Base-by-base conservation (phyloP, 2,329 filamentous ascomycete genomes). In the Trichoderma koningii region DNA sequence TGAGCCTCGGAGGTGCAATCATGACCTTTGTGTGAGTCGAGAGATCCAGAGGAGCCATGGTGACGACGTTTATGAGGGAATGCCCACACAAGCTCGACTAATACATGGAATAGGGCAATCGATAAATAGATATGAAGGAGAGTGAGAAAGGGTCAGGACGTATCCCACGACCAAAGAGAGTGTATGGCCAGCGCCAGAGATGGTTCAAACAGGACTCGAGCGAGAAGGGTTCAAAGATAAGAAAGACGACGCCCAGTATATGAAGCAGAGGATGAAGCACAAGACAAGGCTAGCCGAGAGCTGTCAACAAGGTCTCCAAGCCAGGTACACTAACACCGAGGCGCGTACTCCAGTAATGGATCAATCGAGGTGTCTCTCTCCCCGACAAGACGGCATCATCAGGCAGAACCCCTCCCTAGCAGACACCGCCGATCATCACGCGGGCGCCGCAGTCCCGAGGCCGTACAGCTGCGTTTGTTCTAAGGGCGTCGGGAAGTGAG, bases 1-100 rank as follows among this genome's bases (percentile, higher is more conserved):
- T 88, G 67, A 89, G 79, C 51, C 83, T 79, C 59, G 86, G 84
- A 42, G 83, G 80, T 19, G 80, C 78, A 62, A 85, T 76, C 69
- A 84, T 79, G 74, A 85, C 80, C 71, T 82, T 85, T 69, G 79
- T 73, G 65, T 82, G 80, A 14, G 77, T 74, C 55, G 79, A 77
- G 68, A 84, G 73, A 69, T 83, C 79, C 66, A 85, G 74, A 61
- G 77, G 76, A 64, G 79, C 75, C 81, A 85, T 85, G 45, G 30
- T 73, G 66, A 56, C 59, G 65, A 23, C 21, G 66, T 10, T 55
- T 23, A 14, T 17, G 6, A 23, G 41, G 5, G 19, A 28, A 19
- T 41, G 38, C 34, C 38, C 41, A 19, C 12, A 48, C 26, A 26
- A 17, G 34, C 44, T 41, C 17, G 28, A 26, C 30, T 38, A 41